These are phyloP conservation scores for Cryptomeria japonica DNA, from an alignment of 75 land plant genomes.

Conservation along the genomic window DNA sequence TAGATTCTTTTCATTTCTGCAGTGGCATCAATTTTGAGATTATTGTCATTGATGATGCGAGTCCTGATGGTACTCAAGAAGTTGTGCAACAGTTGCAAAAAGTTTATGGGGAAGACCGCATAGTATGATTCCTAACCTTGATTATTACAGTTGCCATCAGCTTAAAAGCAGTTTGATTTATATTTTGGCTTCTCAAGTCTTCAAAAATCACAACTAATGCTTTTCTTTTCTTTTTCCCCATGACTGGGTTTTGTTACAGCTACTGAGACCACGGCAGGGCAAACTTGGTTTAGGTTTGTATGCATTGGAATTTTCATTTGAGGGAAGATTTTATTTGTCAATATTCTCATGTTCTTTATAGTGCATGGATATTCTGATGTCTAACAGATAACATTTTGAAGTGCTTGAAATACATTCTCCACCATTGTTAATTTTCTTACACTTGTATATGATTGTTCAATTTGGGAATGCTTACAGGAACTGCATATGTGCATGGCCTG, in stretches of 20 bases:
- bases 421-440: neutral
- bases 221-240: neutral
- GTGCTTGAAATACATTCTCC: neutral
- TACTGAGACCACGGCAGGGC: conserved; percentile 78
- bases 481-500: conserved; percentile 92
- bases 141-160: neutral
- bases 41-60: conserved; percentile 94
- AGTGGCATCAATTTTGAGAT: conserved; percentile 88
- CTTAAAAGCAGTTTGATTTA: conserved; percentile 3
- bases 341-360: neutral
- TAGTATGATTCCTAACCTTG: conserved; percentile 49
- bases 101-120: conserved; percentile 88
- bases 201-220: neutral
- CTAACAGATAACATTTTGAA: neutral
- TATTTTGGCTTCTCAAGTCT: neutral
- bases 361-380: neutral
- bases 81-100: conserved; percentile 79
- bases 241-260: conserved; percentile 41
- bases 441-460: neutral
- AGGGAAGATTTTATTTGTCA: neutral
- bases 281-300: conserved; percentile 96
- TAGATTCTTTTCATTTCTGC: neutral
- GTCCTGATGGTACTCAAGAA: conserved; percentile 99
- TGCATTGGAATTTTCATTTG: conserved; percentile 5
- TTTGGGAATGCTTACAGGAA: conserved; percentile 58